These are phyloP conservation scores for Colletotrichum liaoningense DNA, from an alignment of 2,329 filamentous ascomycete genomes.

Conservation along the genomic window DNA sequence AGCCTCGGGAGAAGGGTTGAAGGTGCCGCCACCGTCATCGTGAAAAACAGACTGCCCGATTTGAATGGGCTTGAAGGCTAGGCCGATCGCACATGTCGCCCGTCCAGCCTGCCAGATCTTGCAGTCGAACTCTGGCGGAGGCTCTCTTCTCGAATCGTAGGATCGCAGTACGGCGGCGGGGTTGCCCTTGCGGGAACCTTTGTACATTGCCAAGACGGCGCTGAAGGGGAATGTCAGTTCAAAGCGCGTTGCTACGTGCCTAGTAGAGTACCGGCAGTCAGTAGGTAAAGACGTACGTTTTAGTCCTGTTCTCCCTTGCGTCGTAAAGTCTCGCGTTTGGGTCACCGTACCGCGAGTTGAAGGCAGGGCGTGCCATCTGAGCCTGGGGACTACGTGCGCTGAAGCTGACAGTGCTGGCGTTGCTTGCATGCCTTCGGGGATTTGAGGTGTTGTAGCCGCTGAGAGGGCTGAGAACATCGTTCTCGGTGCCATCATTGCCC, in stretches of 20 bases:
- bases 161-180: conserved; percentile 84
- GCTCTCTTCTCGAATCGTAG: conserved; percentile 94
- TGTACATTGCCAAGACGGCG: conserved; percentile 90
- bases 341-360: conserved; percentile 77
- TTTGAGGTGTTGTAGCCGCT: conserved; percentile 55
- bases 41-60: conserved; percentile 95
- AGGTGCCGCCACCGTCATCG: conserved; percentile 91
- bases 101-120: conserved; percentile 97
- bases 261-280: neutral
- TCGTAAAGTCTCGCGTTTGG: conserved; percentile 91
- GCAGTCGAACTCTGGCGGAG: conserved; percentile 90
- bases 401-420: conserved; percentile 85
- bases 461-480: conserved; percentile 54
- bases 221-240: conserved; percentile 57
- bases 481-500: conserved; percentile 77
- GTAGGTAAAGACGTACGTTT: conserved; percentile 74
- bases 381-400: conserved; percentile 73
- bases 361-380: conserved; percentile 65
- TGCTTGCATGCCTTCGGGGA: conserved; percentile 76
- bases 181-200: conserved; percentile 77
- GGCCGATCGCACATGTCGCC: conserved; percentile 89
- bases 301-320: conserved; percentile 84
- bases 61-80: conserved; percentile 95
- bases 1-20: conserved; percentile 87
- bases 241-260: neutral